Percentiles rank a stretch among this genome's conserved stretches.
Conservation (phyloP, 2,329 filamentous ascomycete genomes). For the Fusarium dlaminii region DNA sequence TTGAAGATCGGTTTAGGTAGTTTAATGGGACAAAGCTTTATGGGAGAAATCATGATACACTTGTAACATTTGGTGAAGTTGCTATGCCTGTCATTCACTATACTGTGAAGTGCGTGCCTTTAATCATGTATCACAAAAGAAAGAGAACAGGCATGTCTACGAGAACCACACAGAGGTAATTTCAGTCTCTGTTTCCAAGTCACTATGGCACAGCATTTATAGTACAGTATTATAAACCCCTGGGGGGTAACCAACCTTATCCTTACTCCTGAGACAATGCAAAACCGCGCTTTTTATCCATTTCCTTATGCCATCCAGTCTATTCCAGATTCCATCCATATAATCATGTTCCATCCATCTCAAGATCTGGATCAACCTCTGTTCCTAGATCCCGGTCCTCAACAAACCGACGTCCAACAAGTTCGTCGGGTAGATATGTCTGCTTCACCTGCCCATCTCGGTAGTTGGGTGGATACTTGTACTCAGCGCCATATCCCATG, state of each 20-base stretch:
- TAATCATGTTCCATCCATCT: constrained; percentile 46
- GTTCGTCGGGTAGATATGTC: constrained; percentile 85
- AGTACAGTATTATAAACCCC: constrained; percentile 8
- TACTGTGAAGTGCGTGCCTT: neutral
- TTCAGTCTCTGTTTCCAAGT: constrained; percentile 1
- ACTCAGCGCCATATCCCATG: constrained; percentile 87
- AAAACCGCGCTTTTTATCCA: constrained; percentile 9
- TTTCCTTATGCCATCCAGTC: neutral
- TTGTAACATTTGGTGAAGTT: neutral
- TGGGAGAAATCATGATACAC: neutral
- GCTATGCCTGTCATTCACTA: neutral
- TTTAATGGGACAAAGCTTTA: constrained; percentile 45
- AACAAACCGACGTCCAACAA: constrained; percentile 77
- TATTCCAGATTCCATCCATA: neutral
- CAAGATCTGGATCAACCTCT: constrained; percentile 76
- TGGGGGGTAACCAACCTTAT: constrained; percentile 4
- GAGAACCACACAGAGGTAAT: neutral
- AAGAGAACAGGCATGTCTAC: neutral
- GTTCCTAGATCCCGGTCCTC: constrained; percentile 83
- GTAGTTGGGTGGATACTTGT: constrained; percentile 97
- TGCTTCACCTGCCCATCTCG: constrained; percentile 82
- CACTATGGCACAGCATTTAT: constrained; percentile 1
- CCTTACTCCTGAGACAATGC: constrained; percentile 16
- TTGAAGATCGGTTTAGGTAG: constrained; percentile 57
- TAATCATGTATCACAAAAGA: neutral